phyloP scores from a whole-genome alignment of 2,329 filamentous ascomycete species.

The Arthroderma uncinatum region DNA sequence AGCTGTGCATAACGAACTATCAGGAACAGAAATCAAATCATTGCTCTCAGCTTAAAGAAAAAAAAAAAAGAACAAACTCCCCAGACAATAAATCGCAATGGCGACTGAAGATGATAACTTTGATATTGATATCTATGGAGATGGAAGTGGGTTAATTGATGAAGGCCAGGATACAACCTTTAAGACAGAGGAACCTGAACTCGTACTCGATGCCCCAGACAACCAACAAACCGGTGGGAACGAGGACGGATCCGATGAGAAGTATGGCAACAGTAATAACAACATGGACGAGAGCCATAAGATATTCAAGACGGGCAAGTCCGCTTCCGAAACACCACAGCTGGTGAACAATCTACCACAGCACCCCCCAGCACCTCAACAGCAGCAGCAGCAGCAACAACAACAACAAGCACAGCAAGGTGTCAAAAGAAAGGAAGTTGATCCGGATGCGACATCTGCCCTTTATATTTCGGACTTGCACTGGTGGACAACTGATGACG shows the following conservation, averaged over 20 bases:
- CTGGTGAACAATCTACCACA: conserved; percentile 16
- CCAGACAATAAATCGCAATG: conserved; percentile 28
- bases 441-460: conserved; percentile 54
- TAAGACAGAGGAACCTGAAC: conserved; percentile 32
- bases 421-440: conserved; percentile 52
- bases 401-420: conserved; percentile 43
- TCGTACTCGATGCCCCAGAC: conserved; percentile 31
- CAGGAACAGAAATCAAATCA: conserved; percentile 24
- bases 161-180: conserved; percentile 39
- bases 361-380: conserved; percentile 24
- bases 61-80: conserved; percentile 16
- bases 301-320: conserved; percentile 16
- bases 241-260: conserved; percentile 16
- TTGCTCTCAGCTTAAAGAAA: neutral
- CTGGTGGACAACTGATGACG: conserved; percentile 97
- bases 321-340: conserved; percentile 15
- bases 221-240: conserved; percentile 20
- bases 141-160: conserved; percentile 41
- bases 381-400: conserved; percentile 25
- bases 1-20: conserved; percentile 31
- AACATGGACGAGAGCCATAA: conserved; percentile 18
- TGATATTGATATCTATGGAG: conserved; percentile 60
- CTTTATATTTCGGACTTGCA: conserved; percentile 79
- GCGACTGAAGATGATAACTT: conserved; percentile 55
- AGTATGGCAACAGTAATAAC: conserved; percentile 20